phyloP scores from a whole-genome alignment of 495 filamentous ascomycete species.

The Delitschia confertaspora region DNA sequence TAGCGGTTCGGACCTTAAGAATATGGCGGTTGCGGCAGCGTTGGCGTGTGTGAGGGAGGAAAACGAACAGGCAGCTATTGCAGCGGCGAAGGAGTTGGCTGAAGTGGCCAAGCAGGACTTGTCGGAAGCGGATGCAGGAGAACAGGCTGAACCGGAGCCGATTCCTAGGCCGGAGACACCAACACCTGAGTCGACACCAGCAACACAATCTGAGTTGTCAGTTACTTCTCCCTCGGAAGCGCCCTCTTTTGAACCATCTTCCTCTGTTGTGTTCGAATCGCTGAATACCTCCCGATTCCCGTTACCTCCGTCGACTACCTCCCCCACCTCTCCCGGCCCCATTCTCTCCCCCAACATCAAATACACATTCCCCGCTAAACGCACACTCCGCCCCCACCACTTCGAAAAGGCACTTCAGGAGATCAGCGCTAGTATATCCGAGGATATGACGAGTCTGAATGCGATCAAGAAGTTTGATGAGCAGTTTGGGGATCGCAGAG shows the following conservation, averaged over 20 bases:
- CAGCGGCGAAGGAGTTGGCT: constrained; percentile 24
- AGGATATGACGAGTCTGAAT: constrained; percentile 81
- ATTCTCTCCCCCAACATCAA: not conserved
- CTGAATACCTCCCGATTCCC: constrained; percentile 2
- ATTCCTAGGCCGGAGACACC: no score
- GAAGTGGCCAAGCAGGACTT: constrained; percentile 28
- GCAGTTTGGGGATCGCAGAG: constrained; percentile 84
- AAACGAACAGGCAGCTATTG: constrained; percentile 44
- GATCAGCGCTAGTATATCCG: constrained; percentile 85
- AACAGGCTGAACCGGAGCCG: constrained; percentile 23
- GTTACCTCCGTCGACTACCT: not conserved
- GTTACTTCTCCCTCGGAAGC: not conserved
- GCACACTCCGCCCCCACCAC: constrained; percentile 40
- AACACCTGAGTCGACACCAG: not conserved
- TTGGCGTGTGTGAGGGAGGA: constrained; percentile 82
- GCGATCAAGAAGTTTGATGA: constrained; percentile 94
- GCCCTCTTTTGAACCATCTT: not conserved
- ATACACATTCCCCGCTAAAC: constrained; percentile 22
- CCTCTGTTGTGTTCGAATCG: no score
- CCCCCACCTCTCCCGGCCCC: not conserved
- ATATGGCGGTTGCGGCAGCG: constrained; percentile 82
- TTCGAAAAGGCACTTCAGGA: constrained; percentile 82
- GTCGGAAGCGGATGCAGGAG: constrained; percentile 57
- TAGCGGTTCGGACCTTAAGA: constrained; percentile 94
- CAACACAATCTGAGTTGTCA: not conserved